These are phyloP conservation scores for Pisolithus tinctorius DNA, from an alignment of 768 basidiomycete species.

Conservation along the genomic window DNA sequence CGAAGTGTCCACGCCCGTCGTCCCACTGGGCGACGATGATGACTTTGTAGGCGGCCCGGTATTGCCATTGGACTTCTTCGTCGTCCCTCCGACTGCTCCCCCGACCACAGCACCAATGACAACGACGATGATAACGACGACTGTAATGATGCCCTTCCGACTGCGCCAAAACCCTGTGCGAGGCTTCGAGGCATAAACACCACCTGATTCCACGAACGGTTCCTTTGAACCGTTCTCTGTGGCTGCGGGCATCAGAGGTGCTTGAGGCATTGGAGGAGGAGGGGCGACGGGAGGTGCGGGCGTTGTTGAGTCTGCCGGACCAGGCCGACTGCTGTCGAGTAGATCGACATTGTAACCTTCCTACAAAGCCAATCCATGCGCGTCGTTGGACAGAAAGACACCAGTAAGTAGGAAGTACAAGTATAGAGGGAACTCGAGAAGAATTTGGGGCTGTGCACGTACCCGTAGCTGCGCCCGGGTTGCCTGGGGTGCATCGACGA, in stretches of 20 bases:
- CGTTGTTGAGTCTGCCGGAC: conserved; percentile 10
- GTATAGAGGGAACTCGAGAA: not conserved
- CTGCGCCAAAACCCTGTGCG: conserved; percentile 43
- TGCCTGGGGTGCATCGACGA: conserved; percentile 34
- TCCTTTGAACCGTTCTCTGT: conserved; percentile 11
- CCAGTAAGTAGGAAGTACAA: not conserved
- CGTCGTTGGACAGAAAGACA: not conserved
- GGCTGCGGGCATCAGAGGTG: conserved; percentile 4
- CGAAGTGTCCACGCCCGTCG: too few relatives aligned
- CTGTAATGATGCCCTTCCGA: conserved; percentile 35
- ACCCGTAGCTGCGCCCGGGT: conserved; percentile 40
- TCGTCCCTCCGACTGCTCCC: conserved; percentile 51
- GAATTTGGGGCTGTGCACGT: conserved; percentile 10
- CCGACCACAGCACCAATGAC: conserved; percentile 49
- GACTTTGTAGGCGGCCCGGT: not conserved
- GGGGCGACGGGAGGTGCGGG: conserved; percentile 6
- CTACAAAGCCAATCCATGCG: conserved; percentile 20
- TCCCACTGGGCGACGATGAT: not conserved
- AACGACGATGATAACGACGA: conserved; percentile 32
- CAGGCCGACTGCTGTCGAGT: conserved; percentile 20
- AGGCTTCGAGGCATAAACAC: not conserved
- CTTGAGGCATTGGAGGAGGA: not conserved
- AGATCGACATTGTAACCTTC: conserved; percentile 51
- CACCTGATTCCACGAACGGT: conserved; percentile 4
- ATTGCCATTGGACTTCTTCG: conserved; percentile 16